A percentile compares a stretch with the other conserved stretches of the same genome.
Conservation (phyloP, 768 basidiomycete species). For the Mycena maculata region DNA sequence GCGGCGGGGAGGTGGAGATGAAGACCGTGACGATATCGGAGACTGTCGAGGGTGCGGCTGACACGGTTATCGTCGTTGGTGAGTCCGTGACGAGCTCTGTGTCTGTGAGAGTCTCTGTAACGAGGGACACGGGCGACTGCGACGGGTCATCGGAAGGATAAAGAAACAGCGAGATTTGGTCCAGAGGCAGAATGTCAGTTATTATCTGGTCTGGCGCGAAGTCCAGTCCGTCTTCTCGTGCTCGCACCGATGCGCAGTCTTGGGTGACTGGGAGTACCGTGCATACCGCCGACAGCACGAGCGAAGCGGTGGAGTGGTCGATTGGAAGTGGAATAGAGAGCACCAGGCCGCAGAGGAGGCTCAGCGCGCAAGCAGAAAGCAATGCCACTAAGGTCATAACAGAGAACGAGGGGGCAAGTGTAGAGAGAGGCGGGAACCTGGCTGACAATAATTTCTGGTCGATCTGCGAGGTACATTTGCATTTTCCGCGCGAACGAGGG, state of each 20-base stretch:
- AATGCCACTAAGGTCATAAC: conserved; percentile 13
- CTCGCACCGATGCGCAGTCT: not conserved
- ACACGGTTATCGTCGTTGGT: conserved; percentile 19
- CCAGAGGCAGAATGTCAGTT: not conserved
- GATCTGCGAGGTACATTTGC: too few relatives aligned
- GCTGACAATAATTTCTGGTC: conserved; percentile 8
- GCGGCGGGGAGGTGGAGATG: conserved; percentile 29
- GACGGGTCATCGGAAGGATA: not conserved
- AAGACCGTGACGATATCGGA: conserved; percentile 43
- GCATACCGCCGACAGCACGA: not conserved
- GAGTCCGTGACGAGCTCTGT: conserved; percentile 14
- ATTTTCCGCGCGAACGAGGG: too few relatives aligned
- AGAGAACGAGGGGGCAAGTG: not conserved
- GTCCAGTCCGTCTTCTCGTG: conserved; percentile 12
- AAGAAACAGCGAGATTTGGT: not conserved
- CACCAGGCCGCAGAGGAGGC: conserved; percentile 19
- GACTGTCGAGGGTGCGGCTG: conserved; percentile 35
- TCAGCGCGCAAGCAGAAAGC: conserved; percentile 18
- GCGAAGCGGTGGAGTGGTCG: conserved; percentile 9
- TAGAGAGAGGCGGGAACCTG: not conserved
- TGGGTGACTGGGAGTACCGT: not conserved
- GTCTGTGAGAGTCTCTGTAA: conserved; percentile 12
- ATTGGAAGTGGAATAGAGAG: conserved; percentile 19
- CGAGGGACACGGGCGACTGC: not conserved
- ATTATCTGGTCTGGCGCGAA: conserved; percentile 14